Evolutionary conservation across 805 yeast species (phyloP).

Genomic region (Cyberlindnera veronae): DNA sequence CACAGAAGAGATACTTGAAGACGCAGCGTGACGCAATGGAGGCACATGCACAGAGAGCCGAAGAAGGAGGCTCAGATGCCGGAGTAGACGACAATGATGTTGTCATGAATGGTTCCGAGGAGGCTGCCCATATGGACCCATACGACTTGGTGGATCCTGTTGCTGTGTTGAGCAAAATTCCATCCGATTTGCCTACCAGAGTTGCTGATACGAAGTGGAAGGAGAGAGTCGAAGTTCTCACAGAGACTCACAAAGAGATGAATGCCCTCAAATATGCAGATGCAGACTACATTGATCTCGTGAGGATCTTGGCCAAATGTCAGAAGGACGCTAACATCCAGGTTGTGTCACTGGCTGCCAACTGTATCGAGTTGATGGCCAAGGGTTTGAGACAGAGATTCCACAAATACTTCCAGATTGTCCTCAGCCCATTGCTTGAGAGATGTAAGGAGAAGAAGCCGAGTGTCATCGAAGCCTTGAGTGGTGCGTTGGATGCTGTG

Average conservation of each 20-base stretch:
- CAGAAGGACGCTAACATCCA: constrained; percentile 87
- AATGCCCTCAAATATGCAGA: constrained; percentile 53
- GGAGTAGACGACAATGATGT: constrained; percentile 22
- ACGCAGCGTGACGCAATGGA: constrained; percentile 46
- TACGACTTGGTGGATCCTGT: constrained; percentile 69
- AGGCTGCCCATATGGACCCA: constrained; percentile 47
- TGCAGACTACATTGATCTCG: constrained; percentile 64
- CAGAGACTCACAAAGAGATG: constrained; percentile 48
- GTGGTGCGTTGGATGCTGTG: constrained; percentile 60
- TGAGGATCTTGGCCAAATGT: constrained; percentile 62
- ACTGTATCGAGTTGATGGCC: constrained; percentile 56
- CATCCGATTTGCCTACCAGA: constrained; percentile 53
- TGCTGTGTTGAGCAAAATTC: constrained; percentile 62
- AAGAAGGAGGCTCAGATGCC: constrained; percentile 7
- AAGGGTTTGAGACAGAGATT: constrained; percentile 61
- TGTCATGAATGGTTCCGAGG: constrained; percentile 28
- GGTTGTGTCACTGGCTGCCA: constrained; percentile 78
- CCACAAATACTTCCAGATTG: constrained; percentile 46
- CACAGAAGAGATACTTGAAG: constrained; percentile 53
- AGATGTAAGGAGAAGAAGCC: constrained; percentile 87
- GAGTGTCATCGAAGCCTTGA: constrained; percentile 69
- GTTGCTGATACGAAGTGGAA: constrained; percentile 78
- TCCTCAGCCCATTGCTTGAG: constrained; percentile 66
- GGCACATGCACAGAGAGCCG: constrained; percentile 17
- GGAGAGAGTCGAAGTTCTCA: constrained; percentile 83